Base-by-base conservation (phyloP, 1,284 basidiomycete genomes). In the Jaminaea rosea region DNA sequence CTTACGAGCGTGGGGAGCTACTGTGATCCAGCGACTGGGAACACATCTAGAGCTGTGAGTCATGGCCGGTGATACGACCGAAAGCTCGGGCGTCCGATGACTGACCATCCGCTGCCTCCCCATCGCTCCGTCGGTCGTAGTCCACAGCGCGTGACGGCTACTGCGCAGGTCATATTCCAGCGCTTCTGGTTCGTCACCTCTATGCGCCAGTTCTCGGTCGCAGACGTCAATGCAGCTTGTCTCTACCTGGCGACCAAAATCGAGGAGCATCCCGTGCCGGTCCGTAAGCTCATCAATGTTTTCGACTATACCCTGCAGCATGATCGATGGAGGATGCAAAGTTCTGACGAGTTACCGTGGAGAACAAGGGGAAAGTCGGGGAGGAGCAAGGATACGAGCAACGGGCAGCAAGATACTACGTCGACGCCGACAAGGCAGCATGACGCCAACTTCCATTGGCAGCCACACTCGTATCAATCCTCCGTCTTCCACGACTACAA, bases 131-230 rank as follows among this genome's bases (percentile, higher is more conserved):
- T 19, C 15, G 19, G 19, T 10, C 8, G 5, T 17, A 94, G 91
- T 72, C 94, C 96, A 56, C 94, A 99, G 74, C 88, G 91, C 37
- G 91, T 91, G 6, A 88, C 94, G 64, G 90, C 93, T 4, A 89
- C 90, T 0, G 94, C 94, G 0, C 92, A 97, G 72, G 89, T 97
- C 34, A 77, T 99, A 3, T 93, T 93, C 72, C 93, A 98, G 61
- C 80, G 93, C 26, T 99, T 98, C 79, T 98, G 86, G 87, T 97
- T 84, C 76, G 88, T 94, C 15, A 85, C 87, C 4, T 94, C 91
- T 3, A 83, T 98, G 83, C 85, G 86, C 67, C 86, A 90, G 55
- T 99, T 93, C 73, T 84, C 88, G 24, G 84, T 94, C 53, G 85
- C 84, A 34, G 90, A 97, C 70, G 82, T 94, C 47, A 86, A 85